phyloP scores from a whole-genome alignment of 805 yeast genomes.

The Candida piceae region DNA sequence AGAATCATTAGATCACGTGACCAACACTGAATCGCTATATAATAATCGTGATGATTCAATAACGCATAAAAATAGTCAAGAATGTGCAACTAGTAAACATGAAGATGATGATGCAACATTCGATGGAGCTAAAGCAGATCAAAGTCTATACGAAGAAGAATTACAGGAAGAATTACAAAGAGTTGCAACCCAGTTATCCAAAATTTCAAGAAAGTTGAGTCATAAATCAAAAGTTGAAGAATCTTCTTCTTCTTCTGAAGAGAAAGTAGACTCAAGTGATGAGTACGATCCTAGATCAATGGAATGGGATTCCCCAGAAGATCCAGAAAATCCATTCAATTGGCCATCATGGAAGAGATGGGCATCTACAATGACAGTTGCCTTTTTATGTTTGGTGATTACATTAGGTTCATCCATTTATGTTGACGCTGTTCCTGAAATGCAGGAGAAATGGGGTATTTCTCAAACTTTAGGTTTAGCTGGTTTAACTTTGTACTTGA shows the following conservation, averaged over 20 bases:
- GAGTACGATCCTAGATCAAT: constrained; percentile 36
- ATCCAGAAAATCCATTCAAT: constrained; percentile 60
- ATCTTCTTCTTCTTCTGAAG: constrained; percentile 4
- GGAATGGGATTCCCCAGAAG: constrained; percentile 61
- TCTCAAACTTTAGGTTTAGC: constrained; percentile 58
- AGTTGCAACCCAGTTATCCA: constrained; percentile 17
- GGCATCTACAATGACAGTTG: constrained; percentile 60
- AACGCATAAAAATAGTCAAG: too few species aligned
- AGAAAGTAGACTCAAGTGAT: constrained; percentile 22
- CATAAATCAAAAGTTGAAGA: constrained; percentile 5
- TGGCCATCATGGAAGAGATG: constrained; percentile 65
- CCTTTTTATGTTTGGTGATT: constrained; percentile 60
- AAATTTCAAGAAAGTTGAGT: constrained; percentile 13
- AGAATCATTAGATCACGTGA: too few species aligned
- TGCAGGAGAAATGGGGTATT: constrained; percentile 42
- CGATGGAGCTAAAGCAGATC: constrained; percentile 6
- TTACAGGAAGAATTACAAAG: constrained; percentile 19
- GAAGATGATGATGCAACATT: constrained; percentile 7
- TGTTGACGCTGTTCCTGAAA: constrained; percentile 58
- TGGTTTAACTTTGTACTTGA: constrained; percentile 63
- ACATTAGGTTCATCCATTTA: constrained; percentile 73
- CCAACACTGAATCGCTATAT: too few species aligned
- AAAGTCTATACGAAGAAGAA: constrained; percentile 20
- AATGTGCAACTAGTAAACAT: neutral
- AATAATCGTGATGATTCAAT: too few species aligned